Evolutionary conservation across 2,329 filamentous ascomycete genomes (phyloP), one percentile per base, ranked within the genome.

Genomic region (Scedosporium dehoogii): DNA sequence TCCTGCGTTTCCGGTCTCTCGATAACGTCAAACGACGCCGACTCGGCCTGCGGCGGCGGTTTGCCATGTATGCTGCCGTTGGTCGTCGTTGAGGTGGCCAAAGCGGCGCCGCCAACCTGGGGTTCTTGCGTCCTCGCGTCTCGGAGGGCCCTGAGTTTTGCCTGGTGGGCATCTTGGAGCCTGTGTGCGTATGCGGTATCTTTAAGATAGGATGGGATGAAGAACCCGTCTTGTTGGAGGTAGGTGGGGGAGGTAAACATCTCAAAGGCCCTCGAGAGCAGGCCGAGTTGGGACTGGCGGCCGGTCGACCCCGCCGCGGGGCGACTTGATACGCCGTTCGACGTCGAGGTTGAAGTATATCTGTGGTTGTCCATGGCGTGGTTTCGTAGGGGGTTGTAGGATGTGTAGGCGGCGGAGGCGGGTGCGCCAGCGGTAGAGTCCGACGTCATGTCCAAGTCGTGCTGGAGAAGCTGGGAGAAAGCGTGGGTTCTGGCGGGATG

Each of bases 131-230:
- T 10, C 21, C 46, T 56, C 16, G 27, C n/a, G 18, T 33, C 46
- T 42, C 48, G 46, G n/a, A 29, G 75, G 61, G 83, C 62, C 70
- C 83, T 89, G 57, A 83, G 81, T 71, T 79, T 83, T 7, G 59
- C 59, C 27, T 61, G 29, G 72, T 92, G 83, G 63, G 83, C 84
- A 65, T 90, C 86, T 68, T 89, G 85, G 58, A 97, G 80, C 71
- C 84, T 86, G 68, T 88, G 83, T 61, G 93, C 85, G 73, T 96
- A 92, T 69, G 85, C 84, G 14, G 91, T 93, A 46, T 85, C 85
- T 67, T 81, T 80, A 55, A 97, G 82, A 74, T 97, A 97, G 4
- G 91, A 92, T 0, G 93, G 93, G 10, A 87, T 82, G 73, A 96
- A 92, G 78, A 61, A 61, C 1, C 71, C 69, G 7, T 68, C 65